Evolutionary conservation across 176 grass and related monocot species (phyloP), one percentile per base, ranked within the genome.

Genomic region (Avena sativa): DNA sequence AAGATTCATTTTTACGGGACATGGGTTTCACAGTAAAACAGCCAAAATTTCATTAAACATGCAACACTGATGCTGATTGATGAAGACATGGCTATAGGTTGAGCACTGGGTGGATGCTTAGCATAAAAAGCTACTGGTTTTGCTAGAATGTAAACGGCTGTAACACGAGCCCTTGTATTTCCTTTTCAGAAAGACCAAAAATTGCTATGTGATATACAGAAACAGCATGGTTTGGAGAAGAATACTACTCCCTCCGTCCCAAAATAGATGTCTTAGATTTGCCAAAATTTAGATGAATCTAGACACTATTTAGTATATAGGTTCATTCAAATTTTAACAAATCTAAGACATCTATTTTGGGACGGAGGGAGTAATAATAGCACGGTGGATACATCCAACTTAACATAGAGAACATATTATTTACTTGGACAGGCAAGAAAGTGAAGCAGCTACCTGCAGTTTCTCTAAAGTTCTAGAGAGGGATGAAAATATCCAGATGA

Each of bases 401-500:
- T 74, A 62, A 57, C 17, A 64, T 56, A 72, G 61, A 65, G 16
- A 80, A 74, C 13, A 79, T 69, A 70, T 69, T 87, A 11, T 85
- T 86, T 56, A 68, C 50, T 46, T 74, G 49, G 13, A 85, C 61
- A 56, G 72, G 28, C 55, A 85, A 85, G 62, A 76, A 43, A 14
- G 6, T 50, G 53, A 91, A 76, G 53, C 59, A 14, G 62, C 13
- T 92, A 99, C 97, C 97, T 99, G 97, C 55, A 99, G 89, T 85
- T 99, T 99, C 87, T 99, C 97, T 50, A 99, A 85, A 86, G 94
- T 99, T 93, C 92, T 87, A 7, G 97, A 99, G n/a, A 99, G 89
- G 49, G 97, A 96, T 85, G 97, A 99, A 91, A 99, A 99, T 87
- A 96, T 96, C 97, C 97, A 99, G 14, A 96, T 91, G 74, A 99